phyloP scores from a whole-genome alignment of 2,329 filamentous ascomycete species.

The Helicocarpus griseus region DNA sequence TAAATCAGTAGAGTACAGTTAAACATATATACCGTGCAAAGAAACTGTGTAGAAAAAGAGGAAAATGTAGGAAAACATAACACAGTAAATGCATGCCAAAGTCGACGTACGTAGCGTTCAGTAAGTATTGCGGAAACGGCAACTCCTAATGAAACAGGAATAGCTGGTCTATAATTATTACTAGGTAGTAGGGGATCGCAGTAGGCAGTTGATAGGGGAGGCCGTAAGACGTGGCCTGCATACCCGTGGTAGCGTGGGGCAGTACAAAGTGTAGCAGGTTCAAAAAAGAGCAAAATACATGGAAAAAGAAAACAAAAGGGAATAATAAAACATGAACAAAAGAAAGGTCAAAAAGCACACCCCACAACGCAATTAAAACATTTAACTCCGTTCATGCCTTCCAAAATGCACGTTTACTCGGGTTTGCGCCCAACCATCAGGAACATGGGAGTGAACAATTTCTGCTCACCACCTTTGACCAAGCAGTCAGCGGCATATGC shows the following conservation, averaged over 20 bases:
- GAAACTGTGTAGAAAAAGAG: neutral
- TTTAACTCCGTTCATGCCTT: no score
- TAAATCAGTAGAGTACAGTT: neutral
- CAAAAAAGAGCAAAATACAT: neutral
- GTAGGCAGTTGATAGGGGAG: neutral
- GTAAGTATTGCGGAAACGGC: no score
- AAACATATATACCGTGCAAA: neutral
- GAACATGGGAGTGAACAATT: slow-evolving; percentile 99
- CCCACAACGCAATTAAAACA: no score
- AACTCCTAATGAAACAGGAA: no score
- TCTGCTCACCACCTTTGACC: slow-evolving; percentile 74
- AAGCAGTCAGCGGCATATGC: slow-evolving; percentile 73
- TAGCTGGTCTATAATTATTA: no score
- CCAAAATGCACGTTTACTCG: slow-evolving; percentile 29
- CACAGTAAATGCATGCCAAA: neutral
- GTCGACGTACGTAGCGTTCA: no score
- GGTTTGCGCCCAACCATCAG: slow-evolving; percentile 92
- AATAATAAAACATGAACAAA: slow-evolving; percentile 1
- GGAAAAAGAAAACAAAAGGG: neutral
- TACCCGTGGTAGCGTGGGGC: no score
- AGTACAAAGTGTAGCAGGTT: no score
- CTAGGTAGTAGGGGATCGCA: no score
- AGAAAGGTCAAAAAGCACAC: no score
- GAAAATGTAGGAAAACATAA: neutral
- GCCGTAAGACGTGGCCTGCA: neutral